Evolutionary conservation across 805 yeast genomes (phyloP), one percentile per base, ranked within the genome.

Genomic region (Pachysolen tannophilus): DNA sequence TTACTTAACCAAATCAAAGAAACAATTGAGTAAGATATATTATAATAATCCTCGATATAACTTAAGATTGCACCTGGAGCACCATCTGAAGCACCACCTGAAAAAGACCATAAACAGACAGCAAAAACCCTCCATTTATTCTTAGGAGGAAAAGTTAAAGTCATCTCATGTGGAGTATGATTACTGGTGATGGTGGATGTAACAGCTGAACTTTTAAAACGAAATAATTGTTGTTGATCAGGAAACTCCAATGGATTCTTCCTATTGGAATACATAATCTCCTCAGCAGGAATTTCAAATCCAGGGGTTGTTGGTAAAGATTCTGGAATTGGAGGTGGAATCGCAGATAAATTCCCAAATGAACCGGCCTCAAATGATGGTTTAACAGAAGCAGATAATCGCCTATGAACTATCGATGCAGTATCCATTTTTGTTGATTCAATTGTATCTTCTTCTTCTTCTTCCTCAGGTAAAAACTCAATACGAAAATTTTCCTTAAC

Each of bases 51-150:
- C 43, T 76, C 81, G 26, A 76, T 69, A 28, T 58, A 54, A 5
- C 78, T 79, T 34, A 76, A 52, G n/a, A 76, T 50, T 0, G 80
- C 77, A 39, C 82, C 82, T 2, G 77, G 70, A 10, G 75, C 72
- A 38, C 76, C 76, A 46, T 76, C 82, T 19, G 65, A 48, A 43
- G 70, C 50, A 2, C 80, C 80, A 8, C 49, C 43, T 2, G 60
- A 43, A 28, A 67, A 51, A 8, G 54, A 49, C 70, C 73, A 72
- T 4, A 51, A 5, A 21, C 67, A 53, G 9, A 60, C 48, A 8
- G 72, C 55, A 8, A 60, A 35, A 5, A 71, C 50, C 37, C 80
- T 52, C 56, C 61, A 62, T 13, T 39, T 28, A 43, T 69, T 72
- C 35, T 44, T 54, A 6, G 69, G 61, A 2, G 78, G 75, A 41